Conservation (phyloP, 2,329 filamentous ascomycete genomes). For the Xylariaceae sp. region DNA sequence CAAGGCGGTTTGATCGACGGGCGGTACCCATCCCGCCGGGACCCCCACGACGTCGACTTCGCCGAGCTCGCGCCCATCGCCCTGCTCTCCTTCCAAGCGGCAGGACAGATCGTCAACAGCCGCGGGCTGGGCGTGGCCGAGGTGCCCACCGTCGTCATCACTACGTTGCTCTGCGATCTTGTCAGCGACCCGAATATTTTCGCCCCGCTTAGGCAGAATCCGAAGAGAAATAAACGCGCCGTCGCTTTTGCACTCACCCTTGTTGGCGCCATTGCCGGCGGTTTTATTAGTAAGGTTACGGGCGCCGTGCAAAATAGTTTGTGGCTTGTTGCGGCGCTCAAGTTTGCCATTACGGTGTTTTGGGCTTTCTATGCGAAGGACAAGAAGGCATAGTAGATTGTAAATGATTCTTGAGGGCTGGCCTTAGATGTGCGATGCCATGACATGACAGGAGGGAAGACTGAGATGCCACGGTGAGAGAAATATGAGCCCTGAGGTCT, state of each 20-base stretch:
- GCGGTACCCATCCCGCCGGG: conserved; percentile 36
- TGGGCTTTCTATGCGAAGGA: conserved; percentile 37
- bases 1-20: conserved; percentile 40
- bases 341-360: conserved; percentile 47
- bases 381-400: conserved; percentile 24
- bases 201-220: conserved; percentile 51
- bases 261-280: conserved; percentile 55
- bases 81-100: conserved; percentile 61
- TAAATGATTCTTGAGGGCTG: no score
- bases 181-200: conserved; percentile 58
- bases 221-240: conserved; percentile 57
- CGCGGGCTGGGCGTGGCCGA: conserved; percentile 60
- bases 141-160: conserved; percentile 63
- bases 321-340: conserved; percentile 55
- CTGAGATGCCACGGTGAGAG: background rate
- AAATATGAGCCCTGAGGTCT: background rate
- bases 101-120: conserved; percentile 61
- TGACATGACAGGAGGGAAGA: no score
- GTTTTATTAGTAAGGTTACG: conserved; percentile 53
- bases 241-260: conserved; percentile 51
- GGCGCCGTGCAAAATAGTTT: conserved; percentile 52
- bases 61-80: conserved; percentile 45
- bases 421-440: no score
- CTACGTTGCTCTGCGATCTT: conserved; percentile 60
- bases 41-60: conserved; percentile 37